Conservation (phyloP, 2,329 filamentous ascomycete species). For the Diaporthe sp. region DNA sequence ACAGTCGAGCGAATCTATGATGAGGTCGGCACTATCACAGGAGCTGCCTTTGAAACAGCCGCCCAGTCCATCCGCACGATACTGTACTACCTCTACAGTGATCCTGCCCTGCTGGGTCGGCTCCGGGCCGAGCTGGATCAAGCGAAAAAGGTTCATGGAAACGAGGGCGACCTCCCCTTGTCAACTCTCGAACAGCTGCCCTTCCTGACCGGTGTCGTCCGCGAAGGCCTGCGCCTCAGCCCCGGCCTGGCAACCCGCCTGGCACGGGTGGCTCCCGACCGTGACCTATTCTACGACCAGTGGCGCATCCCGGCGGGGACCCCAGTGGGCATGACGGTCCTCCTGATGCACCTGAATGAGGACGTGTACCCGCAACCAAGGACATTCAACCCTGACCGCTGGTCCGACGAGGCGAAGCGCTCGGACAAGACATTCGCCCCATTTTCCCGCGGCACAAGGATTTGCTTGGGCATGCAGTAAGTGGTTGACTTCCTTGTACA, state of each 20-base stretch:
- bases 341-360: slow-evolving; percentile 46
- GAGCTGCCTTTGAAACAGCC: slow-evolving; percentile 55
- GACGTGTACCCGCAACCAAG: slow-evolving; percentile 42
- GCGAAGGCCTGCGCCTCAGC: slow-evolving; percentile 60
- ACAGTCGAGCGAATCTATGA: slow-evolving; percentile 48
- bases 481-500: slow-evolving; percentile 29
- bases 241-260: slow-evolving; percentile 56
- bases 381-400: slow-evolving; percentile 48
- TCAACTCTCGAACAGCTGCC: slow-evolving; percentile 50
- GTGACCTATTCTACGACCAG: slow-evolving; percentile 50
- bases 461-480: slow-evolving; percentile 48
- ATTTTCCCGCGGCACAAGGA: slow-evolving; percentile 44
- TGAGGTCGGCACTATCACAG: slow-evolving; percentile 50
- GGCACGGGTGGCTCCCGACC: slow-evolving; percentile 48
- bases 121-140: slow-evolving; percentile 52
- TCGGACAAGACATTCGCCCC: slow-evolving; percentile 45
- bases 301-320: slow-evolving; percentile 47
- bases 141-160: slow-evolving; percentile 30
- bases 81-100: slow-evolving; percentile 53
- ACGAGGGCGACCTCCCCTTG: not conserved
- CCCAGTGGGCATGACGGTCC: slow-evolving; percentile 46
- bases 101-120: slow-evolving; percentile 46
- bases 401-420: slow-evolving; percentile 43
- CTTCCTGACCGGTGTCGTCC: slow-evolving; percentile 59
- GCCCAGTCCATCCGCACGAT: slow-evolving; percentile 51